Evolutionary conservation across 2,329 filamentous ascomycete species (phyloP).

Genomic region (Herpotrichia juniperi): DNA sequence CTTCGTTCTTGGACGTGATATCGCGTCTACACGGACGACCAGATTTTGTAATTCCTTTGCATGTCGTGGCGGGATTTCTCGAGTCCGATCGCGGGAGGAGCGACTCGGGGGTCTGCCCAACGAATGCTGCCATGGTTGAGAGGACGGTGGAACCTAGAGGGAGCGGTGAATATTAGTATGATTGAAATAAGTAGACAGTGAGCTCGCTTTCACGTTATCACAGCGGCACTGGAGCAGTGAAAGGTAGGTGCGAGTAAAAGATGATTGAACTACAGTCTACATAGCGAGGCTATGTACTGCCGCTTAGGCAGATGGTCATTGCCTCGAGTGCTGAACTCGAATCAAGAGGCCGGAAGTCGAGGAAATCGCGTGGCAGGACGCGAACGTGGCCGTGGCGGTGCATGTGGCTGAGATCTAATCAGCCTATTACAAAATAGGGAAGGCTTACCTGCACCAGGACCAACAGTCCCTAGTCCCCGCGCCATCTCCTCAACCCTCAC

Average conservation of each 20-base stretch:
- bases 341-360: constrained; percentile 19
- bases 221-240: constrained; percentile 3
- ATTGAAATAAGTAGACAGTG: neutral
- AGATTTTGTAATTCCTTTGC: constrained; percentile 80
- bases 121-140: constrained; percentile 36
- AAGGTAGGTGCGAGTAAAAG: neutral
- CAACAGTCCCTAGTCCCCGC: too few relatives aligned
- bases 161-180: constrained; percentile 5
- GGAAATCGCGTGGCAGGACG: constrained; percentile 9
- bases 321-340: constrained; percentile 5
- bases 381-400: constrained; percentile 11
- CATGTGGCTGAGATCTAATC: constrained; percentile 11
- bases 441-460: too few relatives aligned
- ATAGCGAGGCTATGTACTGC: constrained; percentile 20
- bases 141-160: neutral
- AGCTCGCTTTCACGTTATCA: neutral
- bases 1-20: constrained; percentile 53
- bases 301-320: constrained; percentile 10
- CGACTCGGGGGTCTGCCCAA: constrained; percentile 73
- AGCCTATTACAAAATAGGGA: too few relatives aligned
- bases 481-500: too few relatives aligned
- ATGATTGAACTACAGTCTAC: neutral
- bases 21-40: constrained; percentile 84
- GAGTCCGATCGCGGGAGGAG: constrained; percentile 81
- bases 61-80: constrained; percentile 81